Evolutionary conservation across 371 early-diverging fungal species (phyloP).

Genomic region (Apophysomyces elegans): DNA sequence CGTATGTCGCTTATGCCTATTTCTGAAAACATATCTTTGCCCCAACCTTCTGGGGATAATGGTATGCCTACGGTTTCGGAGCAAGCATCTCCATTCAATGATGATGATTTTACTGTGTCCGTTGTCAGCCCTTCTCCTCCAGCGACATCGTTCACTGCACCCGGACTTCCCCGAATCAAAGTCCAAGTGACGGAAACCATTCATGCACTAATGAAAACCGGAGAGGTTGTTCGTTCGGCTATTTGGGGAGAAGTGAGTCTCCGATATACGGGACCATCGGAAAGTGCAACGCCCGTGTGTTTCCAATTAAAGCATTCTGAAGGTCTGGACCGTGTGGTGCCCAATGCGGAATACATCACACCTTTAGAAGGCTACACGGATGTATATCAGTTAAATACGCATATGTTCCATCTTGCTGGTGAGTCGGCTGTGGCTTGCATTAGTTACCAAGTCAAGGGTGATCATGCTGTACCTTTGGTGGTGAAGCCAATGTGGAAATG

Average conservation of each 20-base stretch:
- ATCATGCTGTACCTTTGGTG: slow-evolving; percentile 38
- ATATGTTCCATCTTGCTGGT: slow-evolving; percentile 35
- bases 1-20: neutral
- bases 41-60: neutral
- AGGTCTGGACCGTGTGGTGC: slow-evolving; percentile 34
- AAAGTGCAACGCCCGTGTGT: slow-evolving; percentile 34
- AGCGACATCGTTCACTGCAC: neutral
- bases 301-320: slow-evolving; percentile 40
- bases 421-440: slow-evolving; percentile 36
- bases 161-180: slow-evolving; percentile 26
- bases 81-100: slow-evolving; percentile 15
- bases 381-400: slow-evolving; percentile 43
- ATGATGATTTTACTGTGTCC: neutral
- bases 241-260: slow-evolving; percentile 56
- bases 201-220: slow-evolving; percentile 45
- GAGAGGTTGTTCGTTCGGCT: slow-evolving; percentile 42
- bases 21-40: neutral
- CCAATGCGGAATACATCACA: slow-evolving; percentile 41
- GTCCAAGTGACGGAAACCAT: slow-evolving; percentile 51
- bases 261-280: slow-evolving; percentile 34
- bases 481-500: slow-evolving; percentile 65
- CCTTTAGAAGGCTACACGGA: slow-evolving; percentile 25
- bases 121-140: neutral
- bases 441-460: slow-evolving; percentile 50
- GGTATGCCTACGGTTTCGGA: neutral